Conservation (phyloP, 2,329 filamentous ascomycete species). For the Metarhizium brunneum region DNA sequence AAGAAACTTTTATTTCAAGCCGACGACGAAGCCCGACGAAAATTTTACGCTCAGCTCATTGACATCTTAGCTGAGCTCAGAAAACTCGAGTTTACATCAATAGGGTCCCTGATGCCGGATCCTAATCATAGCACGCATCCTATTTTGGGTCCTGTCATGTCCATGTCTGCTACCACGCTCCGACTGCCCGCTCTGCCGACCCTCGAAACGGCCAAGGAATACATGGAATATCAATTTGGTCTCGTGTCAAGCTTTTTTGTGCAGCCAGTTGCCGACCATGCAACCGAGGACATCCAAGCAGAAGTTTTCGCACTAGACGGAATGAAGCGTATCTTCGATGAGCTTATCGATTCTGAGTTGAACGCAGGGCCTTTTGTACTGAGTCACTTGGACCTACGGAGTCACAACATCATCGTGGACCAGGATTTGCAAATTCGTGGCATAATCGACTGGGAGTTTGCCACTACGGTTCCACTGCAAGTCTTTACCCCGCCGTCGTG, state of each 20-base stretch:
- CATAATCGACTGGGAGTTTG: constrained; percentile 20
- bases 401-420: constrained; percentile 17
- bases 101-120: constrained; percentile 17
- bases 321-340: constrained; percentile 9
- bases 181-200: background rate
- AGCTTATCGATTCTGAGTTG: constrained; percentile 7
- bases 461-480: constrained; percentile 9
- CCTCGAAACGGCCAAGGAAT: constrained; percentile 7
- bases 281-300: background rate
- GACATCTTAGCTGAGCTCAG: constrained; percentile 16
- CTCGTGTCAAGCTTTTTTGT: constrained; percentile 5
- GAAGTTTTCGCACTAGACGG: constrained; percentile 8
- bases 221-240: constrained; percentile 8
- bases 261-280: background rate
- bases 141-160: constrained; percentile 12
- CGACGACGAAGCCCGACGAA: constrained; percentile 4
- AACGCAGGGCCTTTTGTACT: constrained; percentile 13
- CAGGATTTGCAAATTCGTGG: constrained; percentile 11
- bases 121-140: constrained; percentile 6
- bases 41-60: constrained; percentile 16
- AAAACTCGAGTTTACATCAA: constrained; percentile 12
- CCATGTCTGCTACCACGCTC: constrained; percentile 8
- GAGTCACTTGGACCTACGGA: constrained; percentile 13
- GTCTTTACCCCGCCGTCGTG: constrained; percentile 12
- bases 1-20: constrained; percentile 6